Conservation (phyloP, 1,139 yeast genomes). For the Eremothecium coryli region DNA sequence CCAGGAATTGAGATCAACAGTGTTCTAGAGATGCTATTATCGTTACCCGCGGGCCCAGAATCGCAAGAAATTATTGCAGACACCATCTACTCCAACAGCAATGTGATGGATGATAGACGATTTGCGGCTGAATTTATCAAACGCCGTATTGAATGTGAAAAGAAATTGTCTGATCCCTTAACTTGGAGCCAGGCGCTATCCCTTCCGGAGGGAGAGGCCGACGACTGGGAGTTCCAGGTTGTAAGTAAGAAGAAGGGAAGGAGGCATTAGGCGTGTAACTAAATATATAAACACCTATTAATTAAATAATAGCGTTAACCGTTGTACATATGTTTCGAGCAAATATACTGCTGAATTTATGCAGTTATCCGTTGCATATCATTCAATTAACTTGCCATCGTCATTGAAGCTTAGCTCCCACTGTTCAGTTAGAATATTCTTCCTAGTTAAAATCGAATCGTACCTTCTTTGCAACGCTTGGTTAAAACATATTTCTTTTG, state of each 20-base stretch:
- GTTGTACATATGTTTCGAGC: too few species aligned
- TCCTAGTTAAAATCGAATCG: conserved; percentile 50
- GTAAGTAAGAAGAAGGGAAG: conserved; percentile 56
- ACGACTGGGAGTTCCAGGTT: conserved; percentile 77
- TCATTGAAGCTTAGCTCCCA: conserved; percentile 39
- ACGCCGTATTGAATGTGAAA: conserved; percentile 65
- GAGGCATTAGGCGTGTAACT: conserved; percentile 17
- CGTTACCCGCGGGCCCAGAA: conserved; percentile 66
- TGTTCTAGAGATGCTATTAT: conserved; percentile 67
- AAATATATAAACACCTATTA: too few species aligned
- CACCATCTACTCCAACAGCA: conserved; percentile 80
- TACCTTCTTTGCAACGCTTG: conserved; percentile 83
- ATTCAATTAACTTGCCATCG: conserved; percentile 25
- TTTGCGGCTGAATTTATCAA: conserved; percentile 85
- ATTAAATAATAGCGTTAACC: too few species aligned
- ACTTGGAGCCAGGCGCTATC: conserved; percentile 61
- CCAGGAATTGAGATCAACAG: conserved; percentile 68
- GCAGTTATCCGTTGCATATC: background rate
- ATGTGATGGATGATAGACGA: conserved; percentile 90
- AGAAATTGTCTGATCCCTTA: conserved; percentile 45
- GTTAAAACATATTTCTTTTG: conserved; percentile 85
- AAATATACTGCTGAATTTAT: too few species aligned
- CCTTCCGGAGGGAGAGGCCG: conserved; percentile 47
- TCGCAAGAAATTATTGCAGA: conserved; percentile 83
- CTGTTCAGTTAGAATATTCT: conserved; percentile 38